These are phyloP conservation scores for Gossypium thurberi DNA, from an alignment of 345 rosid genomes.

Conservation along the genomic window DNA sequence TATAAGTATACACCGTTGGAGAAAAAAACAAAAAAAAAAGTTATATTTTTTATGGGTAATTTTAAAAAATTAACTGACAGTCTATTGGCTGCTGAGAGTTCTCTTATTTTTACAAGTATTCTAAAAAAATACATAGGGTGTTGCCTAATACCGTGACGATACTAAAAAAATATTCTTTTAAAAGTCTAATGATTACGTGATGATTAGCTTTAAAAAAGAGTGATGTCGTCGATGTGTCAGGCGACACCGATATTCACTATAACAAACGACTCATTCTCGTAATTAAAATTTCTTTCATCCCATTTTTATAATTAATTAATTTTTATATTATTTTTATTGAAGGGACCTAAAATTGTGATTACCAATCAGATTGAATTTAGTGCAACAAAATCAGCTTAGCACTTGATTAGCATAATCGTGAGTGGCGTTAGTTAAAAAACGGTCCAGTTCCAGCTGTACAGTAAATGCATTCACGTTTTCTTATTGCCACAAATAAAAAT, in stretches of 20 bases:
- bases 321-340: too few relatives aligned
- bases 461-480: background rate
- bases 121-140: too few relatives aligned
- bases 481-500: background rate
- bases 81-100: too few relatives aligned
- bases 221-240: too few relatives aligned
- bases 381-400: background rate
- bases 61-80: too few relatives aligned
- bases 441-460: background rate
- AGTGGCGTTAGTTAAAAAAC: slow-evolving; percentile 4
- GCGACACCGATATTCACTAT: rapidly evolving
- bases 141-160: rapidly evolving
- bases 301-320: too few relatives aligned
- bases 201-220: rapidly evolving
- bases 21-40: too few relatives aligned
- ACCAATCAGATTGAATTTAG: background rate
- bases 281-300: too few relatives aligned
- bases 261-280: rapidly evolving
- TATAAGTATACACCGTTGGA: rapidly evolving
- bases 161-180: too few relatives aligned
- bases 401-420: background rate
- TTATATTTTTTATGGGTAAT: too few relatives aligned
- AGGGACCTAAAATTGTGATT: background rate
- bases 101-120: too few relatives aligned
- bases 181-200: too few relatives aligned